phyloP scores from a whole-genome alignment of 805 yeast species.

The Yamadazyma laniorum region DNA sequence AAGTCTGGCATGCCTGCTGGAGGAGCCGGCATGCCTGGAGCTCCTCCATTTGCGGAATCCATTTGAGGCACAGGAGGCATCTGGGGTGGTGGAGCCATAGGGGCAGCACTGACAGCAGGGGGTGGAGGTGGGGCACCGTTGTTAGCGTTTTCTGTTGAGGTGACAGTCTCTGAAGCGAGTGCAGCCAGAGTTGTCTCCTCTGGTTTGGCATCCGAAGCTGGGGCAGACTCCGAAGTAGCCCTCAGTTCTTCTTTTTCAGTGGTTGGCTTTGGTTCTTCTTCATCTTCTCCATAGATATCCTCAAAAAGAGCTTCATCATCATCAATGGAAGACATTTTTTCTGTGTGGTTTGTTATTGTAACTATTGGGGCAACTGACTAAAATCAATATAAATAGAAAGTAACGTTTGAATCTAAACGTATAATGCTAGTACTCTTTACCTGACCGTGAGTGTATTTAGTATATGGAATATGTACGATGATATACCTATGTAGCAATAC shows the following conservation, averaged over 20 bases:
- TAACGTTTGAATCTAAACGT: too few species aligned
- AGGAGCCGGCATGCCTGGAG: slow-evolving; percentile 8
- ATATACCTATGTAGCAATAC: slow-evolving; percentile 6
- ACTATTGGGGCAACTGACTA: not conserved
- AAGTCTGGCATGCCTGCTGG: slow-evolving; percentile 13
- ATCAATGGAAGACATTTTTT: slow-evolving; percentile 49
- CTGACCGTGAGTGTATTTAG: slow-evolving; percentile 2
- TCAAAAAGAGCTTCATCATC: slow-evolving; percentile 95
- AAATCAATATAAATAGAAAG: not conserved
- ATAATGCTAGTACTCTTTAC: not conserved
- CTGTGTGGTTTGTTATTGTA: too few species aligned
- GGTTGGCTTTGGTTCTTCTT: slow-evolving; percentile 3
- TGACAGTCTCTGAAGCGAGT: too few species aligned
- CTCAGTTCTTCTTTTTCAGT: slow-evolving; percentile 3
- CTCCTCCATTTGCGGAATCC: slow-evolving; percentile 2
- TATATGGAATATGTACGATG: slow-evolving; percentile 9
- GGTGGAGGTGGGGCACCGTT: slow-evolving; percentile 1
- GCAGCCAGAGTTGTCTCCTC: too few species aligned
- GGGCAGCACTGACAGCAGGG: slow-evolving; percentile 3
- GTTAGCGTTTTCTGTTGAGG: too few species aligned
- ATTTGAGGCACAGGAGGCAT: slow-evolving; percentile 7
- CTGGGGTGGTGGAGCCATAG: slow-evolving; percentile 1
- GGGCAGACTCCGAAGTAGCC: slow-evolving; percentile 14
- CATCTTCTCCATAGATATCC: slow-evolving; percentile 61
- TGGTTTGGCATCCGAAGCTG: slow-evolving; percentile 4